phyloP scores from a whole-genome alignment of 208 protist species.

The Acanthamoeba sp. region DNA sequence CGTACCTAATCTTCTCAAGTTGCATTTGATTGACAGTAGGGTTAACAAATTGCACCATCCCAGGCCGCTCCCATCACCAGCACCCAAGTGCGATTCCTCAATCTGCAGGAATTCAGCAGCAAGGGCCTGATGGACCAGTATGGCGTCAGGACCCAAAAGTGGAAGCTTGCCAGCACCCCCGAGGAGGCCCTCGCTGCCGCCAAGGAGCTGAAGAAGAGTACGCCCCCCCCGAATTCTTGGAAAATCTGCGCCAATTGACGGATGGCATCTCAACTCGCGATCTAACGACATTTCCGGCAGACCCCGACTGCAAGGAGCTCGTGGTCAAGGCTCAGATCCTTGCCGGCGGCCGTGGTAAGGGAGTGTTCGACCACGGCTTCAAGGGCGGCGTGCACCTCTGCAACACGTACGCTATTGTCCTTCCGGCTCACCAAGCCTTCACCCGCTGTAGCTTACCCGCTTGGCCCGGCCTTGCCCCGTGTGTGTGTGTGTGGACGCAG shows the following conservation, averaged over 20 bases:
- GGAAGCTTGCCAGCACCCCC: constrained; percentile 76
- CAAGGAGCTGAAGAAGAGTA: constrained; percentile 61
- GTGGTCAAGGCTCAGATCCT: constrained; percentile 99
- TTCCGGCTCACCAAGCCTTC: too few species aligned
- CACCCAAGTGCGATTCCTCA: constrained; percentile 76
- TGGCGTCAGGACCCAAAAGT: constrained; percentile 84
- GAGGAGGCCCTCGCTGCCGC: constrained; percentile 77
- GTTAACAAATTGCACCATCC: neutral
- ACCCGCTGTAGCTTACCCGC: too few species aligned
- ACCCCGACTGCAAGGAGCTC: constrained; percentile 91
- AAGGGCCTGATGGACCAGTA: constrained; percentile 84
- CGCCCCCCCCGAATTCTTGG: neutral
- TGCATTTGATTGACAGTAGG: too few species aligned
- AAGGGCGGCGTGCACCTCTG: constrained; percentile 92
- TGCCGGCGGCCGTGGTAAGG: constrained; percentile 98
- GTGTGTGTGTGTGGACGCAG: constrained; percentile 50
- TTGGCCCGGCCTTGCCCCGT: neutral
- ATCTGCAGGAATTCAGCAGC: constrained; percentile 88
- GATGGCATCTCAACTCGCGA: neutral
- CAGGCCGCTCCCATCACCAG: neutral
- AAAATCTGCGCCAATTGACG: neutral
- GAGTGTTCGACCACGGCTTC: constrained; percentile 98
- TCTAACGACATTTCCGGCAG: neutral
- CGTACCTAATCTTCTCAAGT: neutral
- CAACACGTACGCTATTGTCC: constrained; percentile 75